A percentile compares a stretch with the other conserved stretches of the same genome.
These are phyloP conservation scores for Cicer pinnatifidum DNA, from an alignment of 306 rosid genomes.

Conservation along the genomic window DNA sequence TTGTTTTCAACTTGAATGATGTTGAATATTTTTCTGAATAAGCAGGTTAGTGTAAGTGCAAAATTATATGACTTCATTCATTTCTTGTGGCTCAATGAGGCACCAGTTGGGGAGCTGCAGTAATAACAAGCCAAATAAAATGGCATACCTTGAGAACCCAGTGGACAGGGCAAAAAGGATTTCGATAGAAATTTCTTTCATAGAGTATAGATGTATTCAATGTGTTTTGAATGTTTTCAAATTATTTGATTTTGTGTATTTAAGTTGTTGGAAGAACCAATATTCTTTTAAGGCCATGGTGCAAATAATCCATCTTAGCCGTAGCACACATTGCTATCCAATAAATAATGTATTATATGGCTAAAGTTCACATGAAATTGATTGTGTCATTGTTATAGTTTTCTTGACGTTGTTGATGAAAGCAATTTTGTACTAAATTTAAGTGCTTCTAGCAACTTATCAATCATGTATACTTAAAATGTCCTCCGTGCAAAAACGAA, in stretches of 20 bases:
- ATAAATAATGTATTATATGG: slow-evolving; percentile 10
- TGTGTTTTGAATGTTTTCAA: slow-evolving; percentile 35
- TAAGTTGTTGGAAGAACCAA: slow-evolving; percentile 38
- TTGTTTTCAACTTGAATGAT: slow-evolving; percentile 26
- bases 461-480: neutral
- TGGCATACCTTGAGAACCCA: slow-evolving; percentile 31
- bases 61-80: slow-evolving; percentile 89
- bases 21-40: slow-evolving; percentile 19
- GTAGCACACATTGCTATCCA: slow-evolving; percentile 14
- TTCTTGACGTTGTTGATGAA: slow-evolving; percentile 6
- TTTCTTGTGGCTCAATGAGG: slow-evolving; percentile 96
- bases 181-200: slow-evolving; percentile 18
- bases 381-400: neutral
- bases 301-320: slow-evolving; percentile 33
- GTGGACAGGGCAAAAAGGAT: slow-evolving; percentile 6
- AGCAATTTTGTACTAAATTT: slow-evolving; percentile 5
- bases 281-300: slow-evolving; percentile 43
- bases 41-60: slow-evolving; percentile 91
- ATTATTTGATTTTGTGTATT: slow-evolving; percentile 41
- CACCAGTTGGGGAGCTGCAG: slow-evolving; percentile 95
- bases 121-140: slow-evolving; percentile 44
- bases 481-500: neutral
- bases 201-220: slow-evolving; percentile 36
- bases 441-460: neutral
- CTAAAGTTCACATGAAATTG: neutral